These are phyloP conservation scores for Boletus huronensis DNA, from an alignment of 768 basidiomycete species.

Conservation along the genomic window DNA sequence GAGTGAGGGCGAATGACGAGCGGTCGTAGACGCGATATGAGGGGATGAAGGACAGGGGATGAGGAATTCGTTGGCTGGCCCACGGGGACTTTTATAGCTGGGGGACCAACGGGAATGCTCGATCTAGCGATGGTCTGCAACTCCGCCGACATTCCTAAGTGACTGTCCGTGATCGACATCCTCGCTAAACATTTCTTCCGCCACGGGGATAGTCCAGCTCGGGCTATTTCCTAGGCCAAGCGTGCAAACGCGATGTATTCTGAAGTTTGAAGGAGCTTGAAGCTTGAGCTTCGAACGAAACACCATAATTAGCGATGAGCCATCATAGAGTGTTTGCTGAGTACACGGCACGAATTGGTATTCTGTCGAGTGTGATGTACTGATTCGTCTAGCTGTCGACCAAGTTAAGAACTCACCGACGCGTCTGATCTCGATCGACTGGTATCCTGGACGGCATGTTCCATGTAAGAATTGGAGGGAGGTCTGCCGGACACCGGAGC, in stretches of 20 bases:
- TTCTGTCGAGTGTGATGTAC: background rate
- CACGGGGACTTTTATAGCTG: slow-evolving; percentile 14
- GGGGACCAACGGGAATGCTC: slow-evolving; percentile 1
- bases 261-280: background rate
- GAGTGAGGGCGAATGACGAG: background rate
- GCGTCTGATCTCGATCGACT: background rate
- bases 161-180: background rate
- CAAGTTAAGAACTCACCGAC: background rate
- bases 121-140: background rate
- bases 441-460: background rate
- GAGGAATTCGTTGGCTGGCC: background rate
- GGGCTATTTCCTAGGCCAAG: background rate
- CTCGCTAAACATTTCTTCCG: background rate
- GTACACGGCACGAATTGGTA: background rate
- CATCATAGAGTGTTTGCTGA: background rate
- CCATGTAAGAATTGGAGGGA: background rate
- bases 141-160: slow-evolving; percentile 9
- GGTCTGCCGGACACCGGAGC: background rate
- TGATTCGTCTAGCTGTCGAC: background rate
- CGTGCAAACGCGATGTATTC: background rate
- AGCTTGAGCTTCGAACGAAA: background rate
- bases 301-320: background rate
- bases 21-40: background rate
- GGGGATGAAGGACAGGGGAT: background rate
- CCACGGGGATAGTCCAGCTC: background rate